Evolutionary conservation across 345 rosid genomes (phyloP).

Genomic region (Aurinia saxatilis): DNA sequence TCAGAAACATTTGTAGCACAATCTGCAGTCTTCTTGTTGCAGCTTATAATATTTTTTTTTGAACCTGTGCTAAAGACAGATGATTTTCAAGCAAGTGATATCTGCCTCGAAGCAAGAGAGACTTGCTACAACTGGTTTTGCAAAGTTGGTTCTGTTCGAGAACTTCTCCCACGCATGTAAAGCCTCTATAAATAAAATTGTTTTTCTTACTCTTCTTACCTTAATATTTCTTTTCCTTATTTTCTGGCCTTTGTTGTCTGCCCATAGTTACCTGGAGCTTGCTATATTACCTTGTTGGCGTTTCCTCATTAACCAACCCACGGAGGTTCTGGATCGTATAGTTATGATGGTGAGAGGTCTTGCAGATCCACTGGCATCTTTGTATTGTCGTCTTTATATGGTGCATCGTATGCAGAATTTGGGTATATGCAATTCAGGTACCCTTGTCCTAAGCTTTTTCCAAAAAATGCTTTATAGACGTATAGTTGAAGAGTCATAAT

Average conservation of each 20-base stretch:
- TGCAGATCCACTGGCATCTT: constrained; percentile 78
- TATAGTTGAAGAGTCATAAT: not conserved
- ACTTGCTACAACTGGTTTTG: constrained; percentile 89
- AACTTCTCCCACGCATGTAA: constrained; percentile 95
- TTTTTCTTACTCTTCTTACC: not conserved
- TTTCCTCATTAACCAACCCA: constrained; percentile 53
- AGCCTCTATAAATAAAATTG: constrained; percentile 18
- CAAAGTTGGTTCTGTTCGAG: constrained; percentile 76
- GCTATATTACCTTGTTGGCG: constrained; percentile 89
- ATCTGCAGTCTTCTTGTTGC: constrained; percentile 8
- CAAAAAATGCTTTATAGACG: not conserved
- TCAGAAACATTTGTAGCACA: constrained; percentile 6
- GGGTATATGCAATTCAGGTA: constrained; percentile 50
- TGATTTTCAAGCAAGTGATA: constrained; percentile 55
- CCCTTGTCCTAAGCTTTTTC: not conserved
- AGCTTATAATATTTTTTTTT: constrained; percentile 3
- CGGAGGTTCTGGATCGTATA: constrained; percentile 52
- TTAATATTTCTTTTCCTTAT: not conserved
- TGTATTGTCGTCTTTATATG: constrained; percentile 74
- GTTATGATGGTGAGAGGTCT: constrained; percentile 81
- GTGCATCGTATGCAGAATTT: constrained; percentile 63
- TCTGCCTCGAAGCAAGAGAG: constrained; percentile 72
- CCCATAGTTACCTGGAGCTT: constrained; percentile 72
- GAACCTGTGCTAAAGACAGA: constrained; percentile 40
- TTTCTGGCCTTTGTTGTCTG: constrained; percentile 8